A percentile compares a stretch with the other conserved stretches of the same genome.
Evolutionary conservation across 1,284 basidiomycete species (phyloP).

Genomic region (Pseudozyma flocculosa): DNA sequence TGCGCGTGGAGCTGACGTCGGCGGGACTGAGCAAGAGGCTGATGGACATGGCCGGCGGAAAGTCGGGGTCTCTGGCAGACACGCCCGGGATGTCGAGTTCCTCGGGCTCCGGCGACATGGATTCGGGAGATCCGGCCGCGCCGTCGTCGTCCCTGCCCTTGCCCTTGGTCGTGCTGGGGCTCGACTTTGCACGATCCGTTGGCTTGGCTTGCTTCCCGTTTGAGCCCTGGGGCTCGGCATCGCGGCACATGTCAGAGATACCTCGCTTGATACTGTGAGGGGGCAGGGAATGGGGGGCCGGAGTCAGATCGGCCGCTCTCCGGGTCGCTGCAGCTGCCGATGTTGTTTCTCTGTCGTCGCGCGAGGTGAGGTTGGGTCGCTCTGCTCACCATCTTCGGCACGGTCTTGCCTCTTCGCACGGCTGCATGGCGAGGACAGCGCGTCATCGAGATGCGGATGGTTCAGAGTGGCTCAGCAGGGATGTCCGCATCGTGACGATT

Average conservation of each 20-base stretch:
- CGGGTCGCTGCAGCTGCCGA: too few species aligned
- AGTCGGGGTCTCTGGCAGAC: conserved; percentile 14
- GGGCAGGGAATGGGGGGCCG: background rate
- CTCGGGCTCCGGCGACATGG: background rate
- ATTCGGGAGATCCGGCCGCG: too few species aligned
- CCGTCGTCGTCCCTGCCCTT: conserved; percentile 10
- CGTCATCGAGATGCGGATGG: too few species aligned
- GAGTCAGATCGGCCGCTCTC: too few species aligned
- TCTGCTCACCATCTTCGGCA: conserved; percentile 5
- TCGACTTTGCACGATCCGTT: background rate
- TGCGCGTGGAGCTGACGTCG: background rate
- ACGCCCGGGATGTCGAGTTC: conserved; percentile 17
- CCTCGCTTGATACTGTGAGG: conserved; percentile 24
- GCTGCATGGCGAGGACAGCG: background rate
- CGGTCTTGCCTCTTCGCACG: conserved; percentile 7
- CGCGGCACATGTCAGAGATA: conserved; percentile 32
- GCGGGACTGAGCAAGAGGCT: conserved; percentile 14
- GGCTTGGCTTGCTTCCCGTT: too few species aligned
- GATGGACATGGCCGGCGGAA: conserved; percentile 21
- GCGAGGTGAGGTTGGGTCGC: too few species aligned
- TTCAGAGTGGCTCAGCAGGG: too few species aligned
- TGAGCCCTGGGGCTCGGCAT: conserved; percentile 19
- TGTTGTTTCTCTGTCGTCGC: too few species aligned
- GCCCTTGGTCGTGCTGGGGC: background rate
- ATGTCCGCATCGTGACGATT: too few species aligned